A percentile compares a stretch with the other conserved stretches of the same genome.
Conservation (phyloP, 192 early-diverging fungal genomes). For the Polychytrium aggregatum region DNA sequence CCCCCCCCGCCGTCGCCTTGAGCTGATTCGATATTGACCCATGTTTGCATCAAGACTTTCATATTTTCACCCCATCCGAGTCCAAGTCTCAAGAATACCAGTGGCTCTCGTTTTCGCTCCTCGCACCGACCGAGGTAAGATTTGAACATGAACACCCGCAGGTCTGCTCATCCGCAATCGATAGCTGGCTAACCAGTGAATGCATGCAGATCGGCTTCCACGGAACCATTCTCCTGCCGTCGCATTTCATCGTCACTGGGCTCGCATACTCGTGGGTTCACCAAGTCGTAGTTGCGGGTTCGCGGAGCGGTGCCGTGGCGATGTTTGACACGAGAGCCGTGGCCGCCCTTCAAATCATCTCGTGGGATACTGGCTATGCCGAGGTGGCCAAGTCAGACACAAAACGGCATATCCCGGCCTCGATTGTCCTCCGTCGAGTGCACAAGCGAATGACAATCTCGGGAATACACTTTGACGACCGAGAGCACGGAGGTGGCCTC, state of each 20-base stretch:
- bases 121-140: not conserved
- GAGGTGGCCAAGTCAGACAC: not conserved
- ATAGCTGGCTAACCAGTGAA: not conserved
- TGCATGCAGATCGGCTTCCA: not conserved
- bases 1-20: too few relatives aligned
- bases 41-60: too few relatives aligned
- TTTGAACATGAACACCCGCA: not conserved
- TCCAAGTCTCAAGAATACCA: too few relatives aligned
- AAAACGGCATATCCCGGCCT: not conserved
- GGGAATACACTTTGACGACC: constrained; percentile 16
- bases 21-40: too few relatives aligned
- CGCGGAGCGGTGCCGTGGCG: constrained; percentile 15
- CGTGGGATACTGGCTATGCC: not conserved
- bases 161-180: not conserved
- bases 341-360: not conserved
- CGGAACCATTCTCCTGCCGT: constrained; percentile 3
- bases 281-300: constrained; percentile 10
- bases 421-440: constrained; percentile 15
- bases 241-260: constrained; percentile 7
- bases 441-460: constrained; percentile 43
- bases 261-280: constrained; percentile 2
- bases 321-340: constrained; percentile 4
- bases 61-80: too few relatives aligned
- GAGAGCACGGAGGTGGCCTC: constrained; percentile 4
- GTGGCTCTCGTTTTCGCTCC: not conserved